phyloP scores from a whole-genome alignment of 768 basidiomycete genomes.

The Mycena venus region DNA sequence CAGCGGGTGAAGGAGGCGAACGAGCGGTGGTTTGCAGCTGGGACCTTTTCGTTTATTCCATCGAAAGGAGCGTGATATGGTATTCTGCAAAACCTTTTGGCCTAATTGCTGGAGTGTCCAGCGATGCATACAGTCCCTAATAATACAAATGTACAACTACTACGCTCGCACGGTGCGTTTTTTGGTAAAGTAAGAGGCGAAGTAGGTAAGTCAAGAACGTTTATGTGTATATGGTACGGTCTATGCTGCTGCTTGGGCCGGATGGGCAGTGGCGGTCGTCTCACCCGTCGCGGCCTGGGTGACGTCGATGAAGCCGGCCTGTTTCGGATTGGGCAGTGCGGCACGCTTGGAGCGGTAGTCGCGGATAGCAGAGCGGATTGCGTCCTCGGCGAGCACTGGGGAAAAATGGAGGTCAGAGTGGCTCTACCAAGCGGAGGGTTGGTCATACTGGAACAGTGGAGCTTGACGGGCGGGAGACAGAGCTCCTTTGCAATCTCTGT shows the following conservation, averaged over 20 bases:
- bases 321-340: slow-evolving; percentile 61
- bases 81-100: neutral
- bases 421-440: slow-evolving; percentile 14
- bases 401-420: slow-evolving; percentile 33
- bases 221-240: too few relatives aligned
- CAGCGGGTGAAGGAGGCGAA: slow-evolving; percentile 95
- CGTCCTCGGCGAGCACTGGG: slow-evolving; percentile 95
- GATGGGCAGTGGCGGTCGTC: slow-evolving; percentile 66
- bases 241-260: slow-evolving; percentile 55
- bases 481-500: slow-evolving; percentile 99
- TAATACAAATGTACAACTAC: slow-evolving; percentile 40
- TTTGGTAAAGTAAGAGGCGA: slow-evolving; percentile 26
- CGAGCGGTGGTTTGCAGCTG: slow-evolving; percentile 94
- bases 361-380: slow-evolving; percentile 97
- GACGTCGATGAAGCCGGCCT: slow-evolving; percentile 79
- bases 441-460: slow-evolving; percentile 92
- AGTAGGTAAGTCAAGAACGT: slow-evolving; percentile 6
- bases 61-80: slow-evolving; percentile 54
- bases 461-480: slow-evolving; percentile 94
- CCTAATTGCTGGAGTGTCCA: slow-evolving; percentile 2
- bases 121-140: slow-evolving; percentile 32
- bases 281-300: slow-evolving; percentile 57
- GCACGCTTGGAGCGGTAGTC: slow-evolving; percentile 92
- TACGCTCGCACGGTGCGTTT: slow-evolving; percentile 9
- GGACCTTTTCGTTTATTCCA: slow-evolving; percentile 85